Evolutionary conservation across 1,284 basidiomycete species (phyloP), one percentile per base, ranked within the genome.

Genomic region (Fomitiporia mediterranea): DNA sequence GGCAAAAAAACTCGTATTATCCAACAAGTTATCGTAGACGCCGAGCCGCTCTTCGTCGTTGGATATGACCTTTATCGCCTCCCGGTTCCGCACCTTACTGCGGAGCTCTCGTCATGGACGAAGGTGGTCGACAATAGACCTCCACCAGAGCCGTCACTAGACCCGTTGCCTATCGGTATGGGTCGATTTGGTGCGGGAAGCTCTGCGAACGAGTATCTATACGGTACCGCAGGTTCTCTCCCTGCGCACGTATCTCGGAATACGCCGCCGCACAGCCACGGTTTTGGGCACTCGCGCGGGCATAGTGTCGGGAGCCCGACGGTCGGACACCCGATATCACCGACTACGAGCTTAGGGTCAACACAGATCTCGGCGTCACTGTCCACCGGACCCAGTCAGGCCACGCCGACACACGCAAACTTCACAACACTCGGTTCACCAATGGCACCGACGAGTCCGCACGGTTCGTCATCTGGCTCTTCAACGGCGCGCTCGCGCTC

Each of bases 1-100:
- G 83, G 71, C 62, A 55, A 54, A 56, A 72, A 76, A 58, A 79
- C 75, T 17, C 74, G 69, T 40, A 75, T 90, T 65, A 81, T 80
- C 32, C 86, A 89, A 70, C 81, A 87, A 70, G 73, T 89, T 60
- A 70, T 81, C 55, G 76, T 82, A 58, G 84, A 88, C 69, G 77
- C 77, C 61, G 74, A 79, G 60, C 75, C 80, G 15, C 69, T 86
- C 46, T 77, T 85, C 44, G 78, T 78, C 60, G 70, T 88, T 61
- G 74, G 82, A 46, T 89, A 88, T 68, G 80, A 85, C 60, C 71
- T 90, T 61, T 80, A 84, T 62, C 79, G 82, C 66, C 69, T 69
- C 60, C 71, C 71, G 64, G 73, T 73, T 40, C 69, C 47, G 15
- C 25, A 25, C 21, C 82, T 85, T n/a, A 75, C 78, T 34, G 83